Evolutionary conservation across 352 stramenopile species (phyloP).

Genomic region (Phytophthora ramorum): DNA sequence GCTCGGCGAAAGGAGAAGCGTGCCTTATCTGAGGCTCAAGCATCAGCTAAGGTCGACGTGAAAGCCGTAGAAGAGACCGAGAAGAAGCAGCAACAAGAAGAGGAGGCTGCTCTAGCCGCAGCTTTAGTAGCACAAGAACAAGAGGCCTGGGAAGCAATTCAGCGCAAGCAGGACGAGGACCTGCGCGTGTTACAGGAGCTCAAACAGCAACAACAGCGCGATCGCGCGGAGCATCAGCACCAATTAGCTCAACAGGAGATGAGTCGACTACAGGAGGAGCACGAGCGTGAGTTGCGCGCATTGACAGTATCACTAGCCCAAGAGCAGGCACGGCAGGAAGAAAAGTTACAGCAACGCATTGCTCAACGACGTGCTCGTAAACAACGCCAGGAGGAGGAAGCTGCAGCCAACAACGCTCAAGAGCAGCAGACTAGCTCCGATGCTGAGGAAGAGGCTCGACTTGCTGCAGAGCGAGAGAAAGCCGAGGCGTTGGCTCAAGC

Average conservation of each 20-base stretch:
- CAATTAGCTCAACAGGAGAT: constrained; percentile 63
- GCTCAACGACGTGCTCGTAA: constrained; percentile 55
- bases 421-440: constrained; percentile 8
- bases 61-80: constrained; percentile 39
- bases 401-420: constrained; percentile 14
- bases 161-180: constrained; percentile 52
- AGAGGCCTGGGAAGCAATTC: constrained; percentile 40
- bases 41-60: constrained; percentile 10
- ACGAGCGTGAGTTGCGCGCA: constrained; percentile 59
- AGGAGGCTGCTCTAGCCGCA: constrained; percentile 31
- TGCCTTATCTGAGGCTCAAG: constrained; percentile 10
- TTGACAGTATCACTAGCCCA: constrained; percentile 53
- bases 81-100: constrained; percentile 40
- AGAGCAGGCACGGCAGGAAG: constrained; percentile 70
- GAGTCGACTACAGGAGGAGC: constrained; percentile 57
- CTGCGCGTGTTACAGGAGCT: constrained; percentile 37
- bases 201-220: constrained; percentile 48
- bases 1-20: constrained; percentile 57
- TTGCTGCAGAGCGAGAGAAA: constrained; percentile 26
- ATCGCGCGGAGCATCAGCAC: constrained; percentile 37
- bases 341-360: constrained; percentile 74
- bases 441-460: constrained; percentile 18
- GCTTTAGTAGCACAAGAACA: constrained; percentile 43
- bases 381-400: constrained; percentile 49
- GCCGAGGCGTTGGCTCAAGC: constrained; percentile 26